Evolutionary conservation across 164 flowering plant genomes (phyloP), one percentile per base, ranked within the genome.

Genomic region (Kingdonia uniflora): DNA sequence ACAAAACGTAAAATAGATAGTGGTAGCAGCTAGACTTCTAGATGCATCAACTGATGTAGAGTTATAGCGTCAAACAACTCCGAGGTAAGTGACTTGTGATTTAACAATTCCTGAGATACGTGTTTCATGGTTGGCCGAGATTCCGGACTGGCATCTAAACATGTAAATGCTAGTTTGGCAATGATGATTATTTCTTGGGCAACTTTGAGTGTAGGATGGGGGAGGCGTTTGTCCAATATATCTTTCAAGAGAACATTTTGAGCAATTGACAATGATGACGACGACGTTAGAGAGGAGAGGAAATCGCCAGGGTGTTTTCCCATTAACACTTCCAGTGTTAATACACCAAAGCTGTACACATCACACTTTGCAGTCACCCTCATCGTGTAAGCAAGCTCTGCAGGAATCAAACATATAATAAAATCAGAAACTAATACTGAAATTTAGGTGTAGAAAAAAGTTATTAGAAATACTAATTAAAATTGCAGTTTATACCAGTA

Each of bases 161-260:
- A 48, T 48, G 29, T 25, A 13, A 48, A 15, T 12, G 51, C 51
- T 22, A 48, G 29, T 11, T 48, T 23, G 8, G n/a, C 13, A 20
- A 22, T 22, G 1, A 21, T 13, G 6, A 22, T 24, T 5, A 48
- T 8, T n/a, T 26, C 38, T 2, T 49, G 11, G 17, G 14, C 2
- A 15, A 49, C 22, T 19, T 26, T 14, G 16, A 1, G 19, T 11
- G 19, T 25, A 17, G 38, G 52, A 13, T 2, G 39, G 13, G 8
- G 19, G 11, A 26, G 38, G 11, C 52, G 52, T 49, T 25, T 16
- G 52, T 49, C 38, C 19, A 49, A 29, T n/a, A 49, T 29, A 49
- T 49, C 38, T 11, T 23, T 3, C 10, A 26, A 10, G 11, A 26
- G 14, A 14, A 25, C 14, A 49, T 49, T 49, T 25, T 2, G 23